phyloP scores from a whole-genome alignment of 208 protist species.

The Trypanosoma theileri region DNA sequence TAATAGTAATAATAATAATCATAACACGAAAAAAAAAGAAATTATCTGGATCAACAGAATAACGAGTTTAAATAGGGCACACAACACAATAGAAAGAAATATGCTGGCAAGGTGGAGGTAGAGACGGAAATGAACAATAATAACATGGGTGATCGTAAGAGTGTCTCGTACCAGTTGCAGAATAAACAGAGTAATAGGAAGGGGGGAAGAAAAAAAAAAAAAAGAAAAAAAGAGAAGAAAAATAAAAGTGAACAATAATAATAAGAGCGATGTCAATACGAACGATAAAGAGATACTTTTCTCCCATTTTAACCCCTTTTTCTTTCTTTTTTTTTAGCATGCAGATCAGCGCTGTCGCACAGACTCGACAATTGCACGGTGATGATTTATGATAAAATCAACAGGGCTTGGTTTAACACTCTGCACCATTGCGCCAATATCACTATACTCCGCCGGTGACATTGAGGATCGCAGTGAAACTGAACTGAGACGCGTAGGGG shows the following conservation, averaged over 20 bases:
- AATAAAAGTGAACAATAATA: not conserved
- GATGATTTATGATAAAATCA: constrained; percentile 33
- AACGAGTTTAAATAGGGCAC: no score
- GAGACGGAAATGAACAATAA: no score
- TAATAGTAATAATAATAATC: no score
- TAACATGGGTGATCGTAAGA: no score
- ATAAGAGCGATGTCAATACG: not conserved
- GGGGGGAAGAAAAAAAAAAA: no score
- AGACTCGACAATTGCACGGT: constrained; percentile 30
- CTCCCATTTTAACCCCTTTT: not conserved
- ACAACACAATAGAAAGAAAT: no score
- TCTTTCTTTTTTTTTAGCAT: not conserved
- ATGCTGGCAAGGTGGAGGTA: no score
- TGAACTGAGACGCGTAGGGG: not conserved
- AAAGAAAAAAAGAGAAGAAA: no score
- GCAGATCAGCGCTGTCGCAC: not conserved
- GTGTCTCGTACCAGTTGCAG: no score
- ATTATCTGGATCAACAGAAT: no score
- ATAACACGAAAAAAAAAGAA: no score
- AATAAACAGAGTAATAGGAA: no score
- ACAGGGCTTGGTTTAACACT: constrained; percentile 23
- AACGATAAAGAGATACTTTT: not conserved
- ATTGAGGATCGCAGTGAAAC: not conserved
- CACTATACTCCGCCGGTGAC: not conserved
- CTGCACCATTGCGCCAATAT: constrained; percentile 1